Evolutionary conservation across 257 asterid species (phyloP).

Genomic region (Paulownia fortunei): DNA sequence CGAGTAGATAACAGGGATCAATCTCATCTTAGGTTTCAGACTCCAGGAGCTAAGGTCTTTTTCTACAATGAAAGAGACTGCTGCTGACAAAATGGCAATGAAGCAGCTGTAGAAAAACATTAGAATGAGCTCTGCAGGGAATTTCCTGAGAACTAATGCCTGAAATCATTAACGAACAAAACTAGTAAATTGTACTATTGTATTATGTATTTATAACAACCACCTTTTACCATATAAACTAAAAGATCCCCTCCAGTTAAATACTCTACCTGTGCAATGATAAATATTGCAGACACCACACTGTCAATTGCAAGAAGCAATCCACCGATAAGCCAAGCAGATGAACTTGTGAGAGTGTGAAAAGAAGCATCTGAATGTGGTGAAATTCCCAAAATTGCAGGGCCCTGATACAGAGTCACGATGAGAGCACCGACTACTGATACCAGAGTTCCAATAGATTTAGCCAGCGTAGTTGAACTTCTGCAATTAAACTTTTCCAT

Average conservation of each 20-base stretch:
- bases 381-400: constrained; percentile 40
- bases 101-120: constrained; percentile 73
- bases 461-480: constrained; percentile 51
- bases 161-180: constrained; percentile 28
- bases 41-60: constrained; percentile 58
- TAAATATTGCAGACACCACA: constrained; percentile 47
- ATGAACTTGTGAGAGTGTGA: constrained; percentile 39
- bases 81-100: constrained; percentile 55
- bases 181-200: background rate
- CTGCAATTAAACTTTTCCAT: constrained; percentile 53
- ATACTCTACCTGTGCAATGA: constrained; percentile 60
- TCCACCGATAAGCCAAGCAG: constrained; percentile 69
- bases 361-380: constrained; percentile 30
- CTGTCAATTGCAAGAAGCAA: constrained; percentile 52
- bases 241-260: background rate
- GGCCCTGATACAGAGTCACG: constrained; percentile 64
- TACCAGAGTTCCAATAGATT: constrained; percentile 54
- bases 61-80: constrained; percentile 45
- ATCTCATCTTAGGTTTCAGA: constrained; percentile 45
- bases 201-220: background rate
- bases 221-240: background rate
- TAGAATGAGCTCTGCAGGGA: constrained; percentile 58
- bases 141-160: constrained; percentile 68
- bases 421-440: constrained; percentile 60
- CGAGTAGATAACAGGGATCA: constrained; percentile 64